phyloP scores from a whole-genome alignment of 345 rosid species.

The Aethionema arabicum region DNA sequence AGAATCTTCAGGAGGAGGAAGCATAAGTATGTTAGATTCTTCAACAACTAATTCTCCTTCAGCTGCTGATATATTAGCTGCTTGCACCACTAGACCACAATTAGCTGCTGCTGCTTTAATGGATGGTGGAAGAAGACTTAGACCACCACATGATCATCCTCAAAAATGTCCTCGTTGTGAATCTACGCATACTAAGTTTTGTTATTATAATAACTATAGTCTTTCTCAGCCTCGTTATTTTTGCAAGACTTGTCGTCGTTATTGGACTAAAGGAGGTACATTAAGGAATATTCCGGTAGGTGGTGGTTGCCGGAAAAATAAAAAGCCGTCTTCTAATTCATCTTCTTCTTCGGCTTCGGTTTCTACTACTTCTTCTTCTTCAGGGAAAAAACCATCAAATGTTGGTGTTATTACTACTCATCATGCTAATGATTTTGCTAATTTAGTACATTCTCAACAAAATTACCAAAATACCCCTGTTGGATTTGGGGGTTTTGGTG shows the following conservation, averaged over 20 bases:
- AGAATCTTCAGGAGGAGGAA: constrained; percentile 43
- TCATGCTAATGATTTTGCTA: constrained; percentile 30
- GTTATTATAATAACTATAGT: constrained; percentile 98
- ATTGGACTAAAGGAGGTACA: constrained; percentile 99
- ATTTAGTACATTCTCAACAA: constrained; percentile 39
- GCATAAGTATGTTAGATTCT: constrained; percentile 35
- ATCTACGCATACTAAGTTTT: constrained; percentile 89
- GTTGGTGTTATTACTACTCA: constrained; percentile 36
- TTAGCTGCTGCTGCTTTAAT: constrained; percentile 50
- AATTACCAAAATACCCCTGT: constrained; percentile 30
- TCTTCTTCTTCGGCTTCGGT: constrained; percentile 33
- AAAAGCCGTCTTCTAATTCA: constrained; percentile 45
- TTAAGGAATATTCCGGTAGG: constrained; percentile 94
- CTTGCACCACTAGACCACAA: constrained; percentile 65
- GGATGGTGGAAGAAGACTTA: constrained; percentile 85
- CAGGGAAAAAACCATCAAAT: constrained; percentile 49
- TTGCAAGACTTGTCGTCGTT: constrained; percentile 96
- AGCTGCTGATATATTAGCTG: constrained; percentile 75
- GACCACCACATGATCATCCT: constrained; percentile 89
- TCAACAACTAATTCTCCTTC: constrained; percentile 67
- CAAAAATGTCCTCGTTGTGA: constrained; percentile 95
- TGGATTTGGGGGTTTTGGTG: constrained; percentile 31
- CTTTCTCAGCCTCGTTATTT: constrained; percentile 97
- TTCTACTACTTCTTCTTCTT: constrained; percentile 42
- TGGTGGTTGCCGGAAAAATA: constrained; percentile 93